Evolutionary conservation across 768 basidiomycete species (phyloP), one percentile per base, ranked within the genome.

Genomic region (Termitomyces sp.): DNA sequence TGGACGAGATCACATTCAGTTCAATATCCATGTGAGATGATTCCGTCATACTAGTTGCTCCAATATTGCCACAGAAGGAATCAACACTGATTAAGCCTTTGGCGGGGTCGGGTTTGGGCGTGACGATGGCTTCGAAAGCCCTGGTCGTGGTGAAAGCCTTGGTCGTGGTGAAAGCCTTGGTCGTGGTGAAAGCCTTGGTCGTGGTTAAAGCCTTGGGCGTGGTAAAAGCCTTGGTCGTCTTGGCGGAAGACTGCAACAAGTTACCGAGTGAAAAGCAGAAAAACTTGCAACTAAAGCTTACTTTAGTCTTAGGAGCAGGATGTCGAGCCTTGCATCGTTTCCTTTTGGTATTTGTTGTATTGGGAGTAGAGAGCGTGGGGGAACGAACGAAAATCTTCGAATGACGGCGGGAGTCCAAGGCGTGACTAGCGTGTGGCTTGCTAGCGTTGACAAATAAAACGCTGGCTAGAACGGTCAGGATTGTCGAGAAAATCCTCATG

Each of bases 401-500:
- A 55, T 79, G 77, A 42, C 72, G 75, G 7, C 17, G 41, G 54
- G 72, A 62, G 49, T 67, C 62, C 25, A 72, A 55, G 30, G 59
- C 65, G 49, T 59, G 61, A 45, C 58, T 65, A 43, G 63, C 70
- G 59, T 69, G 69, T n/a, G 66, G 62, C 57, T 52, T 57, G 53
- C 69, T 70, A 19, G 76, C 72, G 40, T 67, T 72, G 40, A 69
- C 70, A 19, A 67, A 54, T 16, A 70, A 54, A 48, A 68, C 57
- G 42, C 75, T 64, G 58, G 76, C 65, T 51, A 82, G 65, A 62
- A 76, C 58, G 39, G 65, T 67, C 48, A 77, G 55, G 40, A 75
- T 32, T 37, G 77, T 65, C 60, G 73, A 64, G 52, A 71, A 63
- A 59, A 77, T 56, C 73, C 75, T 80, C 81, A 83, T 82, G 57